These are phyloP conservation scores for Orbilia oligospora DNA, from an alignment of 2,329 filamentous ascomycete species.

Conservation along the genomic window DNA sequence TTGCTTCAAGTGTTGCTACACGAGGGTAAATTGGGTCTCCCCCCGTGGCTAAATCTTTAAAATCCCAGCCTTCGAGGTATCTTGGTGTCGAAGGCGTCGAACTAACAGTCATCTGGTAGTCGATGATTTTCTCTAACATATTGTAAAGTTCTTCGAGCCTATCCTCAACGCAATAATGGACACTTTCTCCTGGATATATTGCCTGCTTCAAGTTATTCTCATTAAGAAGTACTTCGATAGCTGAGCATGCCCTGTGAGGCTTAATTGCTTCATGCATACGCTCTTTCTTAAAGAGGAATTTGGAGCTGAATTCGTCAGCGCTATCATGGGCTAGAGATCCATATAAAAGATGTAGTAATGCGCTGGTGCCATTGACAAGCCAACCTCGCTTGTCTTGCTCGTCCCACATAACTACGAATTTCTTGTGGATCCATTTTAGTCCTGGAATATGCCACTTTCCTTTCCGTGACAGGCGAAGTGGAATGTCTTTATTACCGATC, in stretches of 20 bases:
- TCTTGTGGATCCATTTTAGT: slow-evolving; percentile 59
- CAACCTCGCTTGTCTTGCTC: slow-evolving; percentile 64
- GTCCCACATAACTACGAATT: slow-evolving; percentile 64
- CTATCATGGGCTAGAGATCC: slow-evolving; percentile 57
- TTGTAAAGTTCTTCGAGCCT: slow-evolving; percentile 61
- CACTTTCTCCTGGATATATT: slow-evolving; percentile 12
- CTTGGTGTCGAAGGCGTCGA: slow-evolving; percentile 43
- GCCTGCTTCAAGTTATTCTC: slow-evolving; percentile 1
- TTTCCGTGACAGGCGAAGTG: slow-evolving; percentile 7
- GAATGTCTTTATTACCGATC: slow-evolving; percentile 35
- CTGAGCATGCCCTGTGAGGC: slow-evolving; percentile 6
- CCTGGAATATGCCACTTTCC: slow-evolving; percentile 8
- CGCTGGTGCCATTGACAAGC: slow-evolving; percentile 65
- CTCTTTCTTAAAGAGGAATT: not conserved
- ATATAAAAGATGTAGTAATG: slow-evolving; percentile 63
- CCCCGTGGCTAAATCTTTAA: slow-evolving; percentile 62
- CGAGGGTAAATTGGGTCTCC: slow-evolving; percentile 61
- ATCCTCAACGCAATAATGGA: slow-evolving; percentile 36
- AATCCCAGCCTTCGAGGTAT: slow-evolving; percentile 65
- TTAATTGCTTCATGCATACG: not conserved
- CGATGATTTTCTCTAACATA: slow-evolving; percentile 63
- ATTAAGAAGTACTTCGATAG: slow-evolving; percentile 7
- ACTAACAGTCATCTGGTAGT: slow-evolving; percentile 58
- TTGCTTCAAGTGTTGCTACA: slow-evolving; percentile 49
- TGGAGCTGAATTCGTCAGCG: slow-evolving; percentile 21